These are phyloP conservation scores for Suillus clintonianus DNA, from an alignment of 768 basidiomycete species.

Conservation along the genomic window DNA sequence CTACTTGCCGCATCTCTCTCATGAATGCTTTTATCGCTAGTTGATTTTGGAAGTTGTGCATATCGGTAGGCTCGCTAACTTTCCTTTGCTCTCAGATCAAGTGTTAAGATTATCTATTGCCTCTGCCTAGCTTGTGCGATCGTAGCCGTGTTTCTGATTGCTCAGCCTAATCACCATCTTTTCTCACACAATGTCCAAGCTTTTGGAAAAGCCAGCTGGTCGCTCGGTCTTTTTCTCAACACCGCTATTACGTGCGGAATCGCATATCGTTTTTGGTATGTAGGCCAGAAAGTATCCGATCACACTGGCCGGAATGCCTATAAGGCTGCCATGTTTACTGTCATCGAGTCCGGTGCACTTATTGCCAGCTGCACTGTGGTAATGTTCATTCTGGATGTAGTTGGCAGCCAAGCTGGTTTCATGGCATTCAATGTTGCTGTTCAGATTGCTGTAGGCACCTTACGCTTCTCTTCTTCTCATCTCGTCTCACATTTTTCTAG, in stretches of 20 bases:
- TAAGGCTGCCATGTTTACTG: constrained; percentile 14
- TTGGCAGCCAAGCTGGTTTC: not conserved
- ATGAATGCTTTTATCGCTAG: not conserved
- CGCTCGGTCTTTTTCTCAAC: constrained; percentile 16
- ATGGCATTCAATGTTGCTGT: constrained; percentile 10
- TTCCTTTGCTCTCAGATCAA: not conserved
- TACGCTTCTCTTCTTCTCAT: not conserved
- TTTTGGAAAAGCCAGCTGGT: constrained; percentile 10
- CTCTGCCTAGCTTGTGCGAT: constrained; percentile 4
- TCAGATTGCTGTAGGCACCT: constrained; percentile 14
- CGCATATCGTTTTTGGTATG: constrained; percentile 15
- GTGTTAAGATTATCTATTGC: not conserved
- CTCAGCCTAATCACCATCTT: not conserved
- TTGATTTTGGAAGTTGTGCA: constrained; percentile 6
- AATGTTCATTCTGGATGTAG: constrained; percentile 10
- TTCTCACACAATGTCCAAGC: constrained; percentile 7
- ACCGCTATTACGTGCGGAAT: constrained; percentile 14
- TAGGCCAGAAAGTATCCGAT: not conserved
- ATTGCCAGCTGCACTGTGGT: constrained; percentile 15
- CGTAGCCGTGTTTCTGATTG: not conserved
- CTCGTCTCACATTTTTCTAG: constrained; percentile 6
- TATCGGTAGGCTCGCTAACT: not conserved
- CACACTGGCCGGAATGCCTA: constrained; percentile 6
- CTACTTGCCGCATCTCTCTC: not conserved
- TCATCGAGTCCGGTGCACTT: constrained; percentile 21